phyloP scores from a whole-genome alignment of 2,329 filamentous ascomycete genomes.

The Cladophialophora yegresii region DNA sequence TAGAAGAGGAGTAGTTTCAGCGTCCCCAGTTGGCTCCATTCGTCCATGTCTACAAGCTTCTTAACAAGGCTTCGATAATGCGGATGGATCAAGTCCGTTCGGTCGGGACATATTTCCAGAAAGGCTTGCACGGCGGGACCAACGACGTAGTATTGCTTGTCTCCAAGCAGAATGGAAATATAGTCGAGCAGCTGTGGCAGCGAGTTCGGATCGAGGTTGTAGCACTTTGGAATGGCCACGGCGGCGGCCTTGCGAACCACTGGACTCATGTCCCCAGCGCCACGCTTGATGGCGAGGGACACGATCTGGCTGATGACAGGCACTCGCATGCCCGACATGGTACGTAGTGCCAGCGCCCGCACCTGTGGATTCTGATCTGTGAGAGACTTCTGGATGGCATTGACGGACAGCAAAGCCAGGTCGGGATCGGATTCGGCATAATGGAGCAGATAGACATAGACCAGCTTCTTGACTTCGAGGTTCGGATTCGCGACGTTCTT shows the following conservation, averaged over 20 bases:
- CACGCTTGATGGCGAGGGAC: slow-evolving; percentile 91
- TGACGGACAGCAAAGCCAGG: slow-evolving; percentile 92
- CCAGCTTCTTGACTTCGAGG: slow-evolving; percentile 93
- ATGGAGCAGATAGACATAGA: slow-evolving; percentile 96
- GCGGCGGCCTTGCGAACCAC: slow-evolving; percentile 91
- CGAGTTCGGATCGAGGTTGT: slow-evolving; percentile 82
- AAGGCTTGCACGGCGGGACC: slow-evolving; percentile 90
- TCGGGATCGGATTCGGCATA: slow-evolving; percentile 97
- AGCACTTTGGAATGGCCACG: slow-evolving; percentile 92
- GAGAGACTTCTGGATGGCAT: slow-evolving; percentile 96
- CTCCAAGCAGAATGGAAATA: slow-evolving; percentile 73
- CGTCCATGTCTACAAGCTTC: slow-evolving; percentile 97
- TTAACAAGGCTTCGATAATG: slow-evolving; percentile 82
- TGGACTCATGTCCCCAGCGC: slow-evolving; percentile 89
- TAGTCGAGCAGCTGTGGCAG: slow-evolving; percentile 83
- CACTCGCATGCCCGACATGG: slow-evolving; percentile 96
- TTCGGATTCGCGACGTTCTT: slow-evolving; percentile 96
- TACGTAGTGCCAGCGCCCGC: slow-evolving; percentile 85
- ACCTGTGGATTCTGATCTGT: slow-evolving; percentile 90
- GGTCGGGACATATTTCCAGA: slow-evolving; percentile 82
- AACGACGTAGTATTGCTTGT: slow-evolving; percentile 95
- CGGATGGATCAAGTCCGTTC: slow-evolving; percentile 84
- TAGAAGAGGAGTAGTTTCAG: slow-evolving; percentile 81
- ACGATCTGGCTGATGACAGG: slow-evolving; percentile 98
- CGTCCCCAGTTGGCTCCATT: slow-evolving; percentile 90